phyloP scores from a whole-genome alignment of 2,329 filamentous ascomycete species.

The Phyllosticta citribraziliensis region DNA sequence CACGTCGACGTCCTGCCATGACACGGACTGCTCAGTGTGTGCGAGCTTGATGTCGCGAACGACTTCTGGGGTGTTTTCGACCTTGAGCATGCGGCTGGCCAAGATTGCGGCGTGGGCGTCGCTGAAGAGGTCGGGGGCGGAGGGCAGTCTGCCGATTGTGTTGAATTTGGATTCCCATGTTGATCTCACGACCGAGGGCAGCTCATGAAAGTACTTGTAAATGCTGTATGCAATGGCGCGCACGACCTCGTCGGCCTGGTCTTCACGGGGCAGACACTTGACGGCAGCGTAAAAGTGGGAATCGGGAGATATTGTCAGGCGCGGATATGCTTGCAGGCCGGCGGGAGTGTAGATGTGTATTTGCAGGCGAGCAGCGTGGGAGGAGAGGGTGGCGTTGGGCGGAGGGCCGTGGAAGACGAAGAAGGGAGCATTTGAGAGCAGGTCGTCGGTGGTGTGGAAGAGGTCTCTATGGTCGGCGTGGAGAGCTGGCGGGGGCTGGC shows the following conservation, averaged over 20 bases:
- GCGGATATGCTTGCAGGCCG: slow-evolving; percentile 80
- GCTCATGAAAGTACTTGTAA: slow-evolving; percentile 86
- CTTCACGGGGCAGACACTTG: slow-evolving; percentile 79
- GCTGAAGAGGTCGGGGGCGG: slow-evolving; percentile 63
- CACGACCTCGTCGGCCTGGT: slow-evolving; percentile 90
- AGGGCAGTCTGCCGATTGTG: slow-evolving; percentile 48
- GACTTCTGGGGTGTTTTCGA: slow-evolving; percentile 66
- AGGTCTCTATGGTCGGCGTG: slow-evolving; percentile 74
- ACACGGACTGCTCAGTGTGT: slow-evolving; percentile 70
- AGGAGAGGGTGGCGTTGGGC: slow-evolving; percentile 75
- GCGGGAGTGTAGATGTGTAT: slow-evolving; percentile 84
- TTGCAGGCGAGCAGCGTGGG: slow-evolving; percentile 88
- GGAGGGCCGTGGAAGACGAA: slow-evolving; percentile 89
- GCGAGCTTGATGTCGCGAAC: slow-evolving; percentile 64
- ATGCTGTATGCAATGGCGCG: slow-evolving; percentile 85
- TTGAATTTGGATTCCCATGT: slow-evolving; percentile 50
- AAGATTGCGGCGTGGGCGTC: slow-evolving; percentile 90
- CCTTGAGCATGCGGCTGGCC: slow-evolving; percentile 71
- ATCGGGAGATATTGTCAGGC: slow-evolving; percentile 85
- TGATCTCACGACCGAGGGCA: slow-evolving; percentile 66
- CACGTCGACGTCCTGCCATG: slow-evolving; percentile 79
- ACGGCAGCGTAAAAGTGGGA: slow-evolving; percentile 88
- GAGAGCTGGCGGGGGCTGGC: slow-evolving; percentile 63
- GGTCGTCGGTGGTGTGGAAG: slow-evolving; percentile 79
- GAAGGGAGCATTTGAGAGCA: slow-evolving; percentile 70